Percentiles rank a stretch among this genome's conserved stretches.
Evolutionary conservation across 2,329 filamentous ascomycete genomes (phyloP).

Genomic region (Tolypocladium inflatum): DNA sequence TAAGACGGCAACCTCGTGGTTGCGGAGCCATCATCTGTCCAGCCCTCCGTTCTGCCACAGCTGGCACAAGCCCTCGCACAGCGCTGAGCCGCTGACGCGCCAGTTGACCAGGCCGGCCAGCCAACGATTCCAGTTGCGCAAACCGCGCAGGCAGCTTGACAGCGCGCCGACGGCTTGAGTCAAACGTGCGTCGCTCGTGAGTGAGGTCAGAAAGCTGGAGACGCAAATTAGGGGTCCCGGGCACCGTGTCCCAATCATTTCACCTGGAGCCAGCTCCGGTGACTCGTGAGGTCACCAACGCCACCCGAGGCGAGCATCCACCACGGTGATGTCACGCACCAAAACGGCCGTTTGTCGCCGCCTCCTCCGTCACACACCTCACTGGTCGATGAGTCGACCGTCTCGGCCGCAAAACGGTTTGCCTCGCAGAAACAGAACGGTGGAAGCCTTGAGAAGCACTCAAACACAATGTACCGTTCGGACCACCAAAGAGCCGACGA

Average conservation of each 20-base stretch:
- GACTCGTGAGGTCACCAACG: neutral
- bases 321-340: neutral
- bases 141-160: neutral
- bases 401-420: neutral
- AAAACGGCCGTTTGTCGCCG: neutral
- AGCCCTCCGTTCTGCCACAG: neutral
- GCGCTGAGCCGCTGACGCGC: neutral
- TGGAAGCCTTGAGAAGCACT: neutral
- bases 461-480: neutral
- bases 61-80: neutral
- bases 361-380: neutral
- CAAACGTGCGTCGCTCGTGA: neutral
- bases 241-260: neutral
- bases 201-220: slow-evolving; percentile 1
- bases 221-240: neutral
- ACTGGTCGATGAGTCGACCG: neutral
- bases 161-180: neutral
- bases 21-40: neutral
- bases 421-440: too few species aligned
- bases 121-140: neutral
- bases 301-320: neutral
- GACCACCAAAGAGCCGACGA: neutral
- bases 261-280: neutral
- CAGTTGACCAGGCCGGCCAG: neutral
- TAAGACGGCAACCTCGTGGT: neutral